Evolutionary conservation across 2,329 filamentous ascomycete genomes (phyloP), one percentile per base, ranked within the genome.

Genomic region (Macrophomina phaseolina): DNA sequence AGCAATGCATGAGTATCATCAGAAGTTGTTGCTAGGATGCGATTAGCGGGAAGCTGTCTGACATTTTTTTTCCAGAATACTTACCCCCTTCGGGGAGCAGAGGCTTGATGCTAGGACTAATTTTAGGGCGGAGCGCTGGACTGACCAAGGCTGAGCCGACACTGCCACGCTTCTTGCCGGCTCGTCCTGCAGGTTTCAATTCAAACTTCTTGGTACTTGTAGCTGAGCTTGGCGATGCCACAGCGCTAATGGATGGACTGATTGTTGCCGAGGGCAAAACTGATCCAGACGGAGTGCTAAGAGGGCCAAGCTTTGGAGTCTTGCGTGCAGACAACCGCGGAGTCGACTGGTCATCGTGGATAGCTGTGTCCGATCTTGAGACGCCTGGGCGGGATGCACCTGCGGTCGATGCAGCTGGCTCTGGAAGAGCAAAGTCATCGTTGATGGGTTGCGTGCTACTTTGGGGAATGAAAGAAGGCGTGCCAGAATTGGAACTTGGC

Each of bases 61-160:
- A 4, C 9, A 14, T 2, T 38, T 23, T 49, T 49, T 23, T 23
- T 40, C 16, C 2, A 23, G 12, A 12, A 12, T 51, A 81, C 84
- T 80, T 80, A 89, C 87, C 81, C 68, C 86, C 86, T 71, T 86
- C 90, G 23, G 93, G 93, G 55, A 97, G 85, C 28, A 97, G 79
- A 9, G 95, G 94, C 76, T 97, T 97, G 77, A 99, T 97, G 77
- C 89, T 97, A 3, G 94, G 95, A 32, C 94, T 97, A 69, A 98
- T 97, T 76, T 88, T 91, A 1, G 95, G 95, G 34, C 92, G 84
- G 42, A 98, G 80, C 16, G 94, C 94, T 5, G 95, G 94, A 49
- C 93, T 97, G 9, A 91, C 87, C n/a, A 94, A 89, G 6, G 89
- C 86, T 36, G 75, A 73, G 67, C 74, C 73, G 6, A 67, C 58